phyloP scores from a whole-genome alignment of 352 stramenopile species.

The Pythium myriotylum region DNA sequence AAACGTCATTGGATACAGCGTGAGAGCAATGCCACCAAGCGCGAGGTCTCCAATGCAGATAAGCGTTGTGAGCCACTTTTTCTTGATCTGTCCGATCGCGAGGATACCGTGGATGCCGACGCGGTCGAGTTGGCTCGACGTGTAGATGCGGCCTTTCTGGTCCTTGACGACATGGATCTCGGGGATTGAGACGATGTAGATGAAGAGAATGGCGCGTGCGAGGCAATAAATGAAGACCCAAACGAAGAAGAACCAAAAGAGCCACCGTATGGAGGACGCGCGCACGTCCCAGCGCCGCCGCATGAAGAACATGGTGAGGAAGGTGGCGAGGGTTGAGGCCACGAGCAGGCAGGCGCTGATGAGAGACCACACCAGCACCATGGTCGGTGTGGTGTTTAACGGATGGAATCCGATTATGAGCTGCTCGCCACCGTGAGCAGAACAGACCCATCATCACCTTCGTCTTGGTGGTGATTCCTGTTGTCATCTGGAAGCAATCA shows the following conservation, averaged over 20 bases:
- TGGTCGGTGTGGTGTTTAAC: not conserved
- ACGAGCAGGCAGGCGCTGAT: not conserved
- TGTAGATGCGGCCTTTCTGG: not conserved
- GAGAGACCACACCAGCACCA: conserved; percentile 10
- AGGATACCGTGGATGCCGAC: conserved; percentile 49
- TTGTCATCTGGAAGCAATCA: too few relatives aligned
- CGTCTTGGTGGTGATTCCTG: too few relatives aligned
- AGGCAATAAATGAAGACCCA: conserved; percentile 50
- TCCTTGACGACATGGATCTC: conserved; percentile 10
- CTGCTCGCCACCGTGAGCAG: too few relatives aligned
- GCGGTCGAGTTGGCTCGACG: conserved; percentile 40
- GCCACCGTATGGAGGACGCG: conserved; percentile 50
- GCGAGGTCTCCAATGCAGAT: conserved; percentile 51
- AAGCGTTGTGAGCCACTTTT: conserved; percentile 34
- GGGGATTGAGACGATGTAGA: conserved; percentile 30
- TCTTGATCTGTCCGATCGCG: conserved; percentile 20
- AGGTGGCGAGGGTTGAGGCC: conserved; percentile 15
- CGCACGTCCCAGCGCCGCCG: conserved; percentile 28
- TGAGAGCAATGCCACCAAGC: conserved; percentile 56
- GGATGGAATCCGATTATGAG: too few relatives aligned
- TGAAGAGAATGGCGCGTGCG: conserved; percentile 42
- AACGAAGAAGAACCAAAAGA: conserved; percentile 67
- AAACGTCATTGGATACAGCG: conserved; percentile 55
- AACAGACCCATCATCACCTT: too few relatives aligned
- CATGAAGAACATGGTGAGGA: conserved; percentile 20